These are phyloP conservation scores for Magnolia officinalis DNA, from an alignment of 164 flowering plant genomes.

Conservation along the genomic window DNA sequence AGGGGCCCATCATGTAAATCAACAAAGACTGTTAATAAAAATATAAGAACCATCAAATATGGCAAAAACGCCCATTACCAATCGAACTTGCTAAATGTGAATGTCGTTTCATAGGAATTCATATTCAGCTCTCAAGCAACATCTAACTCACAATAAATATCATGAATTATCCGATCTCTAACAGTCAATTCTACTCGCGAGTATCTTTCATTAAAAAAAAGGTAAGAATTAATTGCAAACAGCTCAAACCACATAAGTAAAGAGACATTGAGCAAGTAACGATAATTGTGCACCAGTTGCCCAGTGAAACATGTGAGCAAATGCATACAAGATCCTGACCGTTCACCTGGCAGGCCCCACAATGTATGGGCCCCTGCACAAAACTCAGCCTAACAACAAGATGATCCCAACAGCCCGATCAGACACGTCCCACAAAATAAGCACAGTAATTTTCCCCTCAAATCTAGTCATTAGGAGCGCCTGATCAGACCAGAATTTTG, in stretches of 20 bases:
- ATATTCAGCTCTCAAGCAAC: neutral
- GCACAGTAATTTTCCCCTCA: no score
- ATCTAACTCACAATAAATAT: neutral
- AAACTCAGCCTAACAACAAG: no score
- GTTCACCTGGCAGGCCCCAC: no score
- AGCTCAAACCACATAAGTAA: neutral
- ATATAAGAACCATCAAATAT: no score
- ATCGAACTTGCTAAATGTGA: neutral
- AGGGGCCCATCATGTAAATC: neutral
- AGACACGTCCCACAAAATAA: no score
- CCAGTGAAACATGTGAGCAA: neutral
- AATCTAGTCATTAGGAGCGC: no score
- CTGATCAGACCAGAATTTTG: no score
- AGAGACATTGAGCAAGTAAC: neutral
- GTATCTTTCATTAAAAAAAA: no score
- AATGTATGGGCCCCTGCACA: no score
- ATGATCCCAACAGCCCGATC: no score
- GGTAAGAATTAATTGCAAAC: neutral
- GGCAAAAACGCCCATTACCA: neutral
- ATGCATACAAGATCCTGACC: no score
- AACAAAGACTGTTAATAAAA: neutral
- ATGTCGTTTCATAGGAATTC: neutral
- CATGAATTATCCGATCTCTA: neutral
- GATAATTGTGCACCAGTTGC: neutral
- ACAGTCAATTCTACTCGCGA: neutral